Percentiles rank a stretch among this genome's conserved stretches.
Evolutionary conservation across 371 early-diverging fungal genomes (phyloP).

Genomic region (Haplosporangium sp.): DNA sequence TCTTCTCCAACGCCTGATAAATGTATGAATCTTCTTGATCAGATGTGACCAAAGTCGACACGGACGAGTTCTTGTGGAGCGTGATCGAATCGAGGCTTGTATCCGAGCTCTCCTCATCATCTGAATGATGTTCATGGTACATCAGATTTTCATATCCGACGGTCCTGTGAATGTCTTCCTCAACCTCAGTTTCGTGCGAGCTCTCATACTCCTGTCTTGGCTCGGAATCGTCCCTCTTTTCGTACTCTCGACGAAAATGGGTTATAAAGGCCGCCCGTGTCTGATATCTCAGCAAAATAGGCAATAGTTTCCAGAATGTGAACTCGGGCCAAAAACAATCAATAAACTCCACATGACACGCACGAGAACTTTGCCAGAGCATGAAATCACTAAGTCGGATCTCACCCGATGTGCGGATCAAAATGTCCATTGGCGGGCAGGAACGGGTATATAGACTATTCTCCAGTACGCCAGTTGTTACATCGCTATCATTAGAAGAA

Average conservation of each 20-base stretch:
- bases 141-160: not conserved
- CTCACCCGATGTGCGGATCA: slow-evolving; percentile 98
- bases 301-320: slow-evolving; percentile 85
- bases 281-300: slow-evolving; percentile 88
- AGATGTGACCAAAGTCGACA: slow-evolving; percentile 12
- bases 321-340: slow-evolving; percentile 96
- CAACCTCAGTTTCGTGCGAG: not conserved
- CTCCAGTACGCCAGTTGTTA: slow-evolving; percentile 73
- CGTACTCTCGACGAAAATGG: slow-evolving; percentile 12
- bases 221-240: slow-evolving; percentile 7
- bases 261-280: slow-evolving; percentile 35
- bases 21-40: slow-evolving; percentile 4
- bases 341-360: slow-evolving; percentile 87
- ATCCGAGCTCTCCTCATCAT: not conserved
- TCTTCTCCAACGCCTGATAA: slow-evolving; percentile 15
- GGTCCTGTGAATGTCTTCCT: not conserved
- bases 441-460: slow-evolving; percentile 73
- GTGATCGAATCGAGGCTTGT: not conserved
- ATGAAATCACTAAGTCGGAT: slow-evolving; percentile 97
- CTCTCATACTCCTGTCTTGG: not conserved
- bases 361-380: slow-evolving; percentile 90
- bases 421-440: slow-evolving; percentile 90
- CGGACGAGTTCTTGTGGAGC: slow-evolving; percentile 17
- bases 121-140: not conserved
- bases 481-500: slow-evolving; percentile 60